These are phyloP conservation scores for Beauveria asiatica DNA, from an alignment of 2,329 filamentous ascomycete species.

Conservation along the genomic window DNA sequence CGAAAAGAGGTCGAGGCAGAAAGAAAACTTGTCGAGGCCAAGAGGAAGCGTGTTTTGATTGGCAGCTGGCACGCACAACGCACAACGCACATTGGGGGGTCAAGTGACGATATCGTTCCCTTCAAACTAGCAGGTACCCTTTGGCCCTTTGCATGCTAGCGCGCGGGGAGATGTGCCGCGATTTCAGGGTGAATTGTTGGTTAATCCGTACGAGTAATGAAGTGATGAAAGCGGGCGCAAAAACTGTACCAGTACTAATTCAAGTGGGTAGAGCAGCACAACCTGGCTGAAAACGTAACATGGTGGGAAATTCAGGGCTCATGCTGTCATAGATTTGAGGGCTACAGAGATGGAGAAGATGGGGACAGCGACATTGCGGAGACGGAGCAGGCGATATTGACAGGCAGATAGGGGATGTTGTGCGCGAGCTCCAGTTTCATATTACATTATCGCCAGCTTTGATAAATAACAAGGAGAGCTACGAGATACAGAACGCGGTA, in stretches of 20 bases:
- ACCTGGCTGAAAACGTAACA: not conserved
- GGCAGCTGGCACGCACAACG: not conserved
- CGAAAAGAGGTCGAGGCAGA: not conserved
- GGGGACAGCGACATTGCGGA: not conserved
- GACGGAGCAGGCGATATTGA: not conserved
- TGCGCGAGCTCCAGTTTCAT: not conserved
- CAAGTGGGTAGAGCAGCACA: too few species aligned
- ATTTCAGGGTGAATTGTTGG: not conserved
- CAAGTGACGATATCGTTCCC: not conserved
- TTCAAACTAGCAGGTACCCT: not conserved
- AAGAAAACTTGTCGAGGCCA: not conserved
- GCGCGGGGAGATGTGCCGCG: not conserved
- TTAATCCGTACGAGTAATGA: conserved; percentile 8
- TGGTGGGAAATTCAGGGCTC: not conserved
- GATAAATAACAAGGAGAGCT: not conserved
- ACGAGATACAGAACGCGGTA: too few species aligned
- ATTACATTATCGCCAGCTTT: not conserved
- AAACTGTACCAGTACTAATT: not conserved
- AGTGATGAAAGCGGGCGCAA: not conserved
- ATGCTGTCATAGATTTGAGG: not conserved
- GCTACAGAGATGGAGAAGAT: not conserved
- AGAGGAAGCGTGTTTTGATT: not conserved
- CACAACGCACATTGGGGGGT: not conserved
- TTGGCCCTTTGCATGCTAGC: conserved; percentile 2
- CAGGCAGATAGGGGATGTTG: not conserved